Base-by-base conservation (phyloP, 2,329 filamentous ascomycete species). In the Cercospora zeae-maydis region DNA sequence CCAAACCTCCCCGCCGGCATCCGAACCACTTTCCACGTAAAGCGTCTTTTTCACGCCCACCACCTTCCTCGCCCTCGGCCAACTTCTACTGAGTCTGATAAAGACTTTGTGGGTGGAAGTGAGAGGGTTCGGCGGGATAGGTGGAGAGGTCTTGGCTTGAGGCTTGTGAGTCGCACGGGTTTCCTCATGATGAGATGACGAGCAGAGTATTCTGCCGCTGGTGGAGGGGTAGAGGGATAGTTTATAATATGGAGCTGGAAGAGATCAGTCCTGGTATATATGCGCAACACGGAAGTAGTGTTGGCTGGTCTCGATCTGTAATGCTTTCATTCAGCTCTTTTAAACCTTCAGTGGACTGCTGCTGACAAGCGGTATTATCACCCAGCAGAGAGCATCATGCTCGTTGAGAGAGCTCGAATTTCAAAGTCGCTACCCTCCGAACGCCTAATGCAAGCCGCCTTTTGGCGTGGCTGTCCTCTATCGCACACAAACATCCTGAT, bases 101-200 rank as follows among this genome's bases (percentile, higher is more conserved):
- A 61, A 60, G 13, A 74, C 70, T 0, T 79, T n/a, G n/a, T n/a
- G n/a, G 77, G 77, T 80, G 77, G 78, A 66, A 65, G 6, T 79
- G 78, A 77, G 66, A 57, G n/a, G n/a, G 2, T 76, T 70, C 59
- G 70, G 76, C 64, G 59, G 67, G 0, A 47, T 64, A 1, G 71
- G 66, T n/a, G 3, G 68, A 75, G 58, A 70, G 59, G 1, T 74
- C 77, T 47, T 69, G 67, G 4, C 65, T 80, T 14, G 54, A 71
- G 33, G 74, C 74, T 1, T 54, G 61, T 16, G 62, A 69, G 7
- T 64, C 74, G 14, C 75, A 72, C 62, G 63, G n/a, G n/a, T n/a
- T n/a, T n/a, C n/a, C n/a, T n/a, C n/a, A n/a, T n/a, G n/a, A n/a
- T n/a, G n/a, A n/a, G n/a, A n/a, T n/a, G n/a, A n/a, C n/a, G n/a